Conservation (phyloP, 306 rosid genomes). For the Argentina anserina region DNA sequence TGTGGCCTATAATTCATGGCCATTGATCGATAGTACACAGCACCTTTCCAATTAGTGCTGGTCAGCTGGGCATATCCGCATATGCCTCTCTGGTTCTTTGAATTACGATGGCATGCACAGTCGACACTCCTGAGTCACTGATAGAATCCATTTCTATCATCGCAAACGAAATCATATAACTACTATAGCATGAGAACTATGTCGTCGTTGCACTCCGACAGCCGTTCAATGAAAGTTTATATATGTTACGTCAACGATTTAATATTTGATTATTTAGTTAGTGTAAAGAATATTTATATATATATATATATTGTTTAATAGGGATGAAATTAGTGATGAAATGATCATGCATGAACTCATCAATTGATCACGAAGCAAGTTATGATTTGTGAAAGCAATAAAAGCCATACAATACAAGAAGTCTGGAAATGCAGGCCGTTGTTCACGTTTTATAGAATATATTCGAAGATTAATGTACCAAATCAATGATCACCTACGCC, state of each 20-base stretch:
- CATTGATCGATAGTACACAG: not conserved
- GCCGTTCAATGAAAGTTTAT: not conserved
- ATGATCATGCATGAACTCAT: not conserved
- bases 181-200: not conserved
- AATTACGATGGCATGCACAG: not conserved
- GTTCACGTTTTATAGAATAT: not conserved
- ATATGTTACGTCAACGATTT: not conserved
- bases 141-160: too few species aligned
- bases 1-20: not conserved
- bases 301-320: not conserved
- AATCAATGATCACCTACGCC: not conserved
- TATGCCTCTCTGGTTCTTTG: not conserved
- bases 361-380: not conserved
- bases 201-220: not conserved
- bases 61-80: too few species aligned
- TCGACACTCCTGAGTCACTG: not conserved
- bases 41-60: not conserved
- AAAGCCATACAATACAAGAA: not conserved
- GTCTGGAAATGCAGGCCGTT: not conserved
- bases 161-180: too few species aligned
- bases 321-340: not conserved
- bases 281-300: not conserved
- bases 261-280: not conserved
- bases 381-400: not conserved
- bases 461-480: not conserved